Evolutionary conservation across 225 moss, liverwort and hornwort genomes (phyloP), one percentile per base, ranked within the genome.

Genomic region (Antitrichia curtipendula): DNA sequence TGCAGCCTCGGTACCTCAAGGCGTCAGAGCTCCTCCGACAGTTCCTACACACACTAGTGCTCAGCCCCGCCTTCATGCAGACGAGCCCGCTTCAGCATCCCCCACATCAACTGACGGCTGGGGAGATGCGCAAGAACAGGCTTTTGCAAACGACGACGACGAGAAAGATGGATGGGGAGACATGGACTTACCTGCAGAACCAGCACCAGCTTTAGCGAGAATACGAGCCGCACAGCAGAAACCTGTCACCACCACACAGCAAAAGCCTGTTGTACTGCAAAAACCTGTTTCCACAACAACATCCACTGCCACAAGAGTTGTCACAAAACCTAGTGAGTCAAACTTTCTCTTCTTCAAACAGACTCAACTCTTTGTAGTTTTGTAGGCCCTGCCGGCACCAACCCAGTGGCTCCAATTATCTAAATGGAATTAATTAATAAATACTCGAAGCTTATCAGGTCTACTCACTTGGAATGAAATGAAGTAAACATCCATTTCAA

Each of bases 161-260:
- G 96, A 95, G 84, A 94, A 95, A 66, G 96, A 96, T 85, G 98
- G 96, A 41, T 96, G 96, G 96, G 95, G 94, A 78, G 98, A 96
- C 76, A 95, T 98, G 96, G 95, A 91, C 84, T 49, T 92, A 53
- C 90, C 89, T 54, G 91, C 95, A 75, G 98, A 98, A 79, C 95
- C 96, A 82, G 94, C 95, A 65, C 91, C 91, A 36, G 94, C 93
- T 34, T 70, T 96, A 16, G 94, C 95, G 77, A 94, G 96, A 94
- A 92, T 96, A 89, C 96, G 94, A 60, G 96, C 95, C 61, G 98
- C 96, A 9, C 98, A 98, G 91, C 96, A 96, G 89, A 96, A 94
- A 91, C 95, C 96, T 45, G 88, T 91, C 73, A 83, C 93, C 70
- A 91, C 94, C 15, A 91, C 96, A 12, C 96, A 94, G 90, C 95